Evolutionary conservation across 164 flowering plant genomes (phyloP).

Genomic region (Cinnamomum chago): DNA sequence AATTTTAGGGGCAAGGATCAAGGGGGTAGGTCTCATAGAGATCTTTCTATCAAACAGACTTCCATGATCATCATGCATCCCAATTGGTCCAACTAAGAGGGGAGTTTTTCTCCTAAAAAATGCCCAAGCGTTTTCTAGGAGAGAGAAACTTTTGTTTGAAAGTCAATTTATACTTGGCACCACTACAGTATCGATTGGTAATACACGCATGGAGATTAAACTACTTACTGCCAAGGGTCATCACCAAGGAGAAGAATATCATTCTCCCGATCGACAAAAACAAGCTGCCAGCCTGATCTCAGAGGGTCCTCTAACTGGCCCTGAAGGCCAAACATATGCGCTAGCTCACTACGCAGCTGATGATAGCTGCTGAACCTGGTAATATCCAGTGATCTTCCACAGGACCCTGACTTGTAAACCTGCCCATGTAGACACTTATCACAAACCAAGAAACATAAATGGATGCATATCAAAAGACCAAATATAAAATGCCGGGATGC

Average conservation of each 20-base stretch:
- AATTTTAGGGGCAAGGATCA: too few species aligned
- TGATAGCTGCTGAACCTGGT: constrained; percentile 84
- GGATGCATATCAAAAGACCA: neutral
- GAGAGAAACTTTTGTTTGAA: neutral
- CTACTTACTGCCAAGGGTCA: constrained; percentile 95
- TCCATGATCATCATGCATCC: too few species aligned
- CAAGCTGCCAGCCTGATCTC: constrained; percentile 99
- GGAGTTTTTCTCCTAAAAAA: too few species aligned
- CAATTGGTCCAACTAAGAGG: too few species aligned
- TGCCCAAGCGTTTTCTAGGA: neutral
- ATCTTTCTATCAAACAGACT: too few species aligned
- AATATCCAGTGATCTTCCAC: constrained; percentile 90
- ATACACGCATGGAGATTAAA: neutral
- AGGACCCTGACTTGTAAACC: constrained; percentile 91
- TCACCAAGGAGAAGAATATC: constrained; percentile 98
- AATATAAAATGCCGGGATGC: neutral
- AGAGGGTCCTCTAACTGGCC: constrained; percentile 94
- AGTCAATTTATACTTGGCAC: too few species aligned
- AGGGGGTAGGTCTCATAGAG: too few species aligned
- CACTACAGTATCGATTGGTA: too few species aligned
- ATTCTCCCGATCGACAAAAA: constrained; percentile 97
- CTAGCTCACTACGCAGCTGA: constrained; percentile 93
- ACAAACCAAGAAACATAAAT: neutral
- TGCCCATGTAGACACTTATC: constrained; percentile 15
- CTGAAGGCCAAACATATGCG: constrained; percentile 89